Percentiles rank a stretch among this genome's conserved stretches.
These are phyloP conservation scores for Penicillium brevicompactum DNA, from an alignment of 2,329 filamentous ascomycete species.

Conservation along the genomic window DNA sequence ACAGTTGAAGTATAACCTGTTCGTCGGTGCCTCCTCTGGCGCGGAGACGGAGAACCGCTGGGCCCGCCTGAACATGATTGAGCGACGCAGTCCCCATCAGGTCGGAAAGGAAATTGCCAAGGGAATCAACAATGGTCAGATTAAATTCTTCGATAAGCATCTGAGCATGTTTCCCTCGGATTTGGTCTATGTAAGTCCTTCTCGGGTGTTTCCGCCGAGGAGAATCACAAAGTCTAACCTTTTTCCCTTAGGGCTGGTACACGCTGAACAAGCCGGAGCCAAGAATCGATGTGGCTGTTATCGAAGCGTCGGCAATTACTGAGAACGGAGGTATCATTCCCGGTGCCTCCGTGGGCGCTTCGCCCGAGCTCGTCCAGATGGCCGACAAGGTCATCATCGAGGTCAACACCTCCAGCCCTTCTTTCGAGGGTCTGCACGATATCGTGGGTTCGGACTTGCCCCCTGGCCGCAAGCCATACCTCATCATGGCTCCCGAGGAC, in stretches of 20 bases:
- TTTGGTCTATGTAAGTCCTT: conserved; percentile 67
- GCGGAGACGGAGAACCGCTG: conserved; percentile 90
- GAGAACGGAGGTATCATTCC: conserved; percentile 88
- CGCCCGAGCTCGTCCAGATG: conserved; percentile 84
- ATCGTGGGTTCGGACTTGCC: conserved; percentile 88
- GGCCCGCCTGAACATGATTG: conserved; percentile 89
- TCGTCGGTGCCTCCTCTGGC: conserved; percentile 86
- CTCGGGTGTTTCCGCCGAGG: conserved; percentile 10
- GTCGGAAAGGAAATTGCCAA: conserved; percentile 88
- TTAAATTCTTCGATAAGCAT: conserved; percentile 94
- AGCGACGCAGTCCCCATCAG: conserved; percentile 80
- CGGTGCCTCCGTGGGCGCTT: conserved; percentile 81
- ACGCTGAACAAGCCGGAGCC: conserved; percentile 76
- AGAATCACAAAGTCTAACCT: conserved; percentile 1
- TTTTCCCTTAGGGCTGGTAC: conserved; percentile 66
- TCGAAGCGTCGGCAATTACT: conserved; percentile 84
- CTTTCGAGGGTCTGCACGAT: conserved; percentile 85
- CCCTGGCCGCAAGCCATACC: conserved; percentile 78
- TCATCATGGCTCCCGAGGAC: conserved; percentile 83
- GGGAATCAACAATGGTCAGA: conserved; percentile 84
- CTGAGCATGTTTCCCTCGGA: conserved; percentile 89
- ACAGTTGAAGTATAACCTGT: conserved; percentile 81
- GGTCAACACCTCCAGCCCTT: conserved; percentile 83
- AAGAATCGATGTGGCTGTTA: conserved; percentile 77
- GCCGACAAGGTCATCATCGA: conserved; percentile 92